These are phyloP conservation scores for Candolleomyces eurysporus DNA, from an alignment of 768 basidiomycete genomes.

Conservation along the genomic window DNA sequence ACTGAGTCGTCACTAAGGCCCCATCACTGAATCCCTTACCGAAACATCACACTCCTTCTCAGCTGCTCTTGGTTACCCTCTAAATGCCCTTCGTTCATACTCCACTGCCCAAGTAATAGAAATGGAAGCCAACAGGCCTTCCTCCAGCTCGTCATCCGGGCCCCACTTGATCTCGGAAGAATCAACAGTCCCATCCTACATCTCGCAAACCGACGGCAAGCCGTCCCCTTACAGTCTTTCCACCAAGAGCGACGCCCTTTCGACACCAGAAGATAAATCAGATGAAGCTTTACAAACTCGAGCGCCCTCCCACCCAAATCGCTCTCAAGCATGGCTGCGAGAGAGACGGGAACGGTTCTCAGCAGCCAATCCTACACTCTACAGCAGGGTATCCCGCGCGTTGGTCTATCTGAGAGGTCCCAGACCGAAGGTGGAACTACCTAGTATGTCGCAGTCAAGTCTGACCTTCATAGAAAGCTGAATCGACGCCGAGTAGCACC, in stretches of 20 bases:
- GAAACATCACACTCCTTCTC: background rate
- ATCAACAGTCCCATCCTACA: background rate
- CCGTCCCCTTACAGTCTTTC: background rate
- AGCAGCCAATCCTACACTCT: constrained; percentile 18
- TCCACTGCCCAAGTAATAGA: background rate
- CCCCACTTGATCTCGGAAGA: background rate
- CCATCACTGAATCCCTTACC: too few species aligned
- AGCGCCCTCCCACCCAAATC: constrained; percentile 8
- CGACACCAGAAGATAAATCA: background rate
- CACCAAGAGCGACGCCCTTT: background rate
- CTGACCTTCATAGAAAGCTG: background rate
- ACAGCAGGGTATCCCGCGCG: constrained; percentile 16
- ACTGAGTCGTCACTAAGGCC: too few species aligned
- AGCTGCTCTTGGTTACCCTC: too few species aligned
- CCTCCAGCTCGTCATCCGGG: background rate
- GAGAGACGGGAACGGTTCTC: constrained; percentile 15
- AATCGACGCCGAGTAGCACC: constrained; percentile 37
- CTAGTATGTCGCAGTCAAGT: constrained; percentile 32
- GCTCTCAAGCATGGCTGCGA: constrained; percentile 14
- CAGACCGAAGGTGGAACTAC: constrained; percentile 51
- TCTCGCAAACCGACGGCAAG: background rate
- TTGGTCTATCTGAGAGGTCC: constrained; percentile 54
- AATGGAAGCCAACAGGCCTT: background rate
- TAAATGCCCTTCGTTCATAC: too few species aligned
- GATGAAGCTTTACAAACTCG: background rate